Evolutionary conservation across 306 rosid genomes (phyloP).

Genomic region (Echinosophora koreensis): DNA sequence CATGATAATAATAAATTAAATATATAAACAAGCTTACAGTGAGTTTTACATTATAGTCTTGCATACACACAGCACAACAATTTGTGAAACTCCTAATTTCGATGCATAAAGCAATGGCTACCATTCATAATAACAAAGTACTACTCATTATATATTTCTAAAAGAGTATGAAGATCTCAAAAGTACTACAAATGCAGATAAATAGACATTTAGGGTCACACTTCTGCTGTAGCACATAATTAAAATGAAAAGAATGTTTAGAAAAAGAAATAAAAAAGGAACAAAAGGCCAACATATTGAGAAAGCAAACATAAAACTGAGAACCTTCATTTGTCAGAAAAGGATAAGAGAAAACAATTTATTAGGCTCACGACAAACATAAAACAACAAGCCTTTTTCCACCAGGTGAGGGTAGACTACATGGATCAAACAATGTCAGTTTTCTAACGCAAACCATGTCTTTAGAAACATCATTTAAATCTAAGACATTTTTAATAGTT

Average conservation of each 20-base stretch:
- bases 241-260: slow-evolving; percentile 23
- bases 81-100: slow-evolving; percentile 2
- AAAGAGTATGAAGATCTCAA: background rate
- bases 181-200: slow-evolving; percentile 16
- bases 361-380: background rate
- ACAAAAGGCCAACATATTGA: background rate
- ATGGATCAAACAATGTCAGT: no score
- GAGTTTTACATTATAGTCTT: background rate
- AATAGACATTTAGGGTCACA: background rate
- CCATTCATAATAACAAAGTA: slow-evolving; percentile 25
- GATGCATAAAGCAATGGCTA: slow-evolving; percentile 17
- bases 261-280: slow-evolving; percentile 9
- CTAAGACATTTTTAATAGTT: no score
- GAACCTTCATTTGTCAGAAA: no score
- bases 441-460: no score
- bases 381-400: background rate
- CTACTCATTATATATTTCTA: background rate
- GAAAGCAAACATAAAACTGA: background rate
- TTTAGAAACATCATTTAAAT: no score
- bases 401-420: no score
- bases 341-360: slow-evolving; percentile 1
- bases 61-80: slow-evolving; percentile 15
- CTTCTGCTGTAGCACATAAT: background rate
- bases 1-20: background rate
- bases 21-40: slow-evolving; percentile 9